Evolutionary conservation across 495 filamentous ascomycete genomes (phyloP), one percentile per base, ranked within the genome.

Genomic region (Sordaria brevicollis): DNA sequence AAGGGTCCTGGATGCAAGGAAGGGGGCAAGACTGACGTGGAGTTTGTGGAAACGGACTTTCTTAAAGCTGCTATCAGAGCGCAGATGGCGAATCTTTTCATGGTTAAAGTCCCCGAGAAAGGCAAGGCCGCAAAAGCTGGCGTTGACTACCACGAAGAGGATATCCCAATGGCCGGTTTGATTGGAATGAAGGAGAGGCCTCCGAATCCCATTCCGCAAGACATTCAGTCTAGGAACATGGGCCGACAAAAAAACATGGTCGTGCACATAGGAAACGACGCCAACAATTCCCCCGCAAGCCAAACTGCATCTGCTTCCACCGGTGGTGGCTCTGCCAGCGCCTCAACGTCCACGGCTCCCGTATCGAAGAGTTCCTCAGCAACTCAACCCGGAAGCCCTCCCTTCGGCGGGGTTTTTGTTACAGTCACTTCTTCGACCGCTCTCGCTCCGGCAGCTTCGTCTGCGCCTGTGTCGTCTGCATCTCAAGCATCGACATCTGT

Each of bases 71-170:
- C 68, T 36, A 79, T 82, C 73, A 54, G 71, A 19, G 68, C 77
- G 1, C 82, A 84, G 68, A 76, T 84, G 62, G 34, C 67, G 3
- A 76, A 76, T 29, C 76, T 73, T 35, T 79, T 81, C 69, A 72
- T 82, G 67, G 82, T 80, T 70, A 49, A 72, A 8, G 67, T 80
- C 1, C 73, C 78, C 3, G 73, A 79, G 65, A 74, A 71, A 8
- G 76, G 73, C 67, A 36, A 68, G 35, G 19, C n/a, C 5, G 70
- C 72, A 33, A 74, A 68, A 62, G 76, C 70, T 17, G 71, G 25
- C 49, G 49, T 62, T 9, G 13, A 62, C 49, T 62, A 62, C 8
- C 3, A 70, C 31, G 65, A 68, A 38, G 34, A 62, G 35, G 65
- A 74, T 65, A 79, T 79, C 66, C 77, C 77, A 11, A 6, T 79